Evolutionary conservation across 2,329 filamentous ascomycete genomes (phyloP).

Genomic region (Dactylellina sp.): DNA sequence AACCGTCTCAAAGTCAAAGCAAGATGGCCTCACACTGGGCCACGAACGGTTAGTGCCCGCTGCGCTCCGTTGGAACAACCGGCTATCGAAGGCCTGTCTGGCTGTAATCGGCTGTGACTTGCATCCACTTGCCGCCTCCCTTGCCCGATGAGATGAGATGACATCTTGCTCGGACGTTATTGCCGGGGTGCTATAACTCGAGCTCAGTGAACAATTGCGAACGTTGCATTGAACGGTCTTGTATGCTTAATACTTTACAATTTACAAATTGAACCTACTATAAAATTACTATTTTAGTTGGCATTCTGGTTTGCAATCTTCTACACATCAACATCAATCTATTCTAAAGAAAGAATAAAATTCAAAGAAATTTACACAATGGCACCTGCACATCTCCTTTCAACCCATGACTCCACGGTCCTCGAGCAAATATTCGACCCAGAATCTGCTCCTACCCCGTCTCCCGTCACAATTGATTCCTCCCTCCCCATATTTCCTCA

Average conservation of each 20-base stretch:
- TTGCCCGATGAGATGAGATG: conserved; percentile 48
- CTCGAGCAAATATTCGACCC: conserved; percentile 76
- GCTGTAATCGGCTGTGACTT: conserved; percentile 41
- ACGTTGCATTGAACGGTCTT: not conserved
- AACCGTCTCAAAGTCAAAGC: conserved; percentile 8
- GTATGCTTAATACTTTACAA: too few relatives aligned
- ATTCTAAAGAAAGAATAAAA: too few relatives aligned
- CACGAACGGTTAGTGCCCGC: conserved; percentile 26
- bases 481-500: conserved; percentile 63
- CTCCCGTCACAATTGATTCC: conserved; percentile 69
- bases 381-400: conserved; percentile 64
- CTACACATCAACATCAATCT: too few relatives aligned
- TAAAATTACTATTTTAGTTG: too few relatives aligned
- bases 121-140: conserved; percentile 15
- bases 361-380: conserved; percentile 17
- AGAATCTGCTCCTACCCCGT: conserved; percentile 69
- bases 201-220: conserved; percentile 4
- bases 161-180: conserved; percentile 9
- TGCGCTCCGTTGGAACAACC: conserved; percentile 25
- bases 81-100: conserved; percentile 44
- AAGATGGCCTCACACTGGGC: too few relatives aligned
- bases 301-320: too few relatives aligned
- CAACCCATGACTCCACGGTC: conserved; percentile 71
- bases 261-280: too few relatives aligned
- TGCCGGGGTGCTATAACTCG: conserved; percentile 14